Evolutionary conservation across 2,329 filamentous ascomycete species (phyloP).

Genomic region (Kalmusia sp.): DNA sequence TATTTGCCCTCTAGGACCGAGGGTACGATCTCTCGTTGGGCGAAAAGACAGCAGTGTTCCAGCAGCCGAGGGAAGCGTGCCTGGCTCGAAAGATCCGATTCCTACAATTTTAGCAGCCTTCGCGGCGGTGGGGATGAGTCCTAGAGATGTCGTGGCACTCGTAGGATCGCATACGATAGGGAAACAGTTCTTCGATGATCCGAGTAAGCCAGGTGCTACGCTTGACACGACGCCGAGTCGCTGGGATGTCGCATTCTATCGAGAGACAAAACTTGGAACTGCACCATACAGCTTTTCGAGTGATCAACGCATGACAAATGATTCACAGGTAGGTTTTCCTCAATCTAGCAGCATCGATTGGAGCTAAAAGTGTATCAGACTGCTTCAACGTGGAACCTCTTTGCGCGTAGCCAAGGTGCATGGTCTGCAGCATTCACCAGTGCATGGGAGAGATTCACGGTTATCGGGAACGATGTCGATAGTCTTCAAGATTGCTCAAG

Average conservation of each 20-base stretch:
- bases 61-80: constrained; percentile 21
- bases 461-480: constrained; percentile 28
- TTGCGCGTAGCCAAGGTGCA: constrained; percentile 17
- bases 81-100: constrained; percentile 21
- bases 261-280: constrained; percentile 32
- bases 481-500: constrained; percentile 31
- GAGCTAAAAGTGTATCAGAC: constrained; percentile 18
- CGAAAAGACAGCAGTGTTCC: constrained; percentile 25
- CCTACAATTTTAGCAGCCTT: constrained; percentile 30
- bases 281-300: constrained; percentile 34
- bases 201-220: constrained; percentile 25
- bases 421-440: constrained; percentile 29
- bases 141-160: constrained; percentile 41
- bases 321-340: constrained; percentile 17
- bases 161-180: constrained; percentile 40
- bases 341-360: neutral
- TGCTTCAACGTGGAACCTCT: constrained; percentile 20
- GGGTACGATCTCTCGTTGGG: constrained; percentile 27
- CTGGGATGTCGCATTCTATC: constrained; percentile 39
- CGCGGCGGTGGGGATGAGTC: constrained; percentile 33
- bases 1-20: constrained; percentile 30
- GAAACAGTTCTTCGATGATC: constrained; percentile 33
- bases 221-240: constrained; percentile 37
- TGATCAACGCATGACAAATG: constrained; percentile 28
- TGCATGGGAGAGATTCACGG: constrained; percentile 29